Base-by-base conservation (phyloP, 768 basidiomycete species). In the Lanmaoa rubissima region DNA sequence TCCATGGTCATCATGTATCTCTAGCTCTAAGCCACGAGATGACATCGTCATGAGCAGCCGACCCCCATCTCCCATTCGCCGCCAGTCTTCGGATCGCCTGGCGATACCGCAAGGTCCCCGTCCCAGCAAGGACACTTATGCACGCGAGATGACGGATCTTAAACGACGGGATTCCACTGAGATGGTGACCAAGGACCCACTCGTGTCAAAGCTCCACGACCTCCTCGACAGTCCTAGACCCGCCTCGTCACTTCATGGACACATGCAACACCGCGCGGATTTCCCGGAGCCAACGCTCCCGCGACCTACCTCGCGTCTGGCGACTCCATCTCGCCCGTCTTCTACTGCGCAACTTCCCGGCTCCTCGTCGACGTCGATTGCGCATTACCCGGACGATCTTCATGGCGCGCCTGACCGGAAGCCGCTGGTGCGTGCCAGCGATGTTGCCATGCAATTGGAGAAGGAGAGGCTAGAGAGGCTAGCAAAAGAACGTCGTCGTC, bases 371-470 rank as follows among this genome's bases (percentile, higher is more conserved):
- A 61, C 65, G 13, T 54, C 48, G n/a, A 8, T 61, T 0, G 48
- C 48, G 26, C 63, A 59, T 13, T 44, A 63, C 31, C 40, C 59
- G 5, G 63, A 67, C 2, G 65, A 68, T 4, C 39, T 38, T 2
- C 7, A 44, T 41, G 17, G 45, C 17, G 51, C 31, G 28, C 31
- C 53, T 1, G 66, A 68, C 24, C 57, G 67, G 35, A 66, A 67
- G 46, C 69, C 69, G 38, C 48, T 79, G 28, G 81, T 80, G 24
- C 76, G 76, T 50, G 83, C 83, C 11, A 84, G 82, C 54, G 76
- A 76, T 39, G 80, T 76, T 48, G 83, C 83, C 5, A 76, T 78
- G 72, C 81, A 78, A 16, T 64, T 82, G 26, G 82, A 83, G 64
- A 79, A 74, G 54, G 76, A 77, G 61, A 61, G 75, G 68, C 48